Evolutionary conservation across 164 flowering plant genomes (phyloP), one percentile per base, ranked within the genome.

Genomic region (Chloranthus sessilifolius): DNA sequence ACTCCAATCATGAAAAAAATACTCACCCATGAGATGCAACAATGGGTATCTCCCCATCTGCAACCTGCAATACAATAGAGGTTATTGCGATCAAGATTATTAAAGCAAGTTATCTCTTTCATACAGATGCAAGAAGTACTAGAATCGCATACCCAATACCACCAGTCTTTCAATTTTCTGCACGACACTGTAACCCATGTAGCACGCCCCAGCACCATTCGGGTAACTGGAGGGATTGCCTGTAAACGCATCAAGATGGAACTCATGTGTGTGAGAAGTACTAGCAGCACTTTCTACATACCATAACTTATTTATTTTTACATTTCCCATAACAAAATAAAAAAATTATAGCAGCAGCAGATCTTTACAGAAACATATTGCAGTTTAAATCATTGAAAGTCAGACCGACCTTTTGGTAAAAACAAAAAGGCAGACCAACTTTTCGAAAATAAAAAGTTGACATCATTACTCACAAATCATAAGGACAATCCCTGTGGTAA

Each of bases 21-120:
- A 62, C 91, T 69, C 66, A 89, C 97, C 97, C 97, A 66, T 89
- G 97, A 7, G 88, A 75, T 55, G 97, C 95, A 67, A 89, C 84
- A 53, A 89, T 73, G 10, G 95, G 97, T 45, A 89, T 63, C 30
- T 89, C 95, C 46, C 97, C 95, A 26, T 89, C 95, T 22, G 97
- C 95, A 71, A 89, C 97, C 97, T 89, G 71, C 63, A 10, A 34
- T 34, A 34, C 10, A 34, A 34, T 34, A 2, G 38, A 34, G 38
- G n/a, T n/a, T 34, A 34, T 10, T 11, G 38, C 38, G n/a, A 2
- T 10, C 2, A 34, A 34, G 37, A 34, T 34, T 34, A 34, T 8
- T 8, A 14, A 33, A 33, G 7, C n/a, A n/a, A 7, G 36, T 33
- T 33, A 0, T 7, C 1, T 33, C 7, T 33, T 33, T 33, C 7